A percentile compares a stretch with the other conserved stretches of the same genome.
These are phyloP conservation scores for Syzygium aqueum DNA, from an alignment of 345 rosid species.

Conservation along the genomic window DNA sequence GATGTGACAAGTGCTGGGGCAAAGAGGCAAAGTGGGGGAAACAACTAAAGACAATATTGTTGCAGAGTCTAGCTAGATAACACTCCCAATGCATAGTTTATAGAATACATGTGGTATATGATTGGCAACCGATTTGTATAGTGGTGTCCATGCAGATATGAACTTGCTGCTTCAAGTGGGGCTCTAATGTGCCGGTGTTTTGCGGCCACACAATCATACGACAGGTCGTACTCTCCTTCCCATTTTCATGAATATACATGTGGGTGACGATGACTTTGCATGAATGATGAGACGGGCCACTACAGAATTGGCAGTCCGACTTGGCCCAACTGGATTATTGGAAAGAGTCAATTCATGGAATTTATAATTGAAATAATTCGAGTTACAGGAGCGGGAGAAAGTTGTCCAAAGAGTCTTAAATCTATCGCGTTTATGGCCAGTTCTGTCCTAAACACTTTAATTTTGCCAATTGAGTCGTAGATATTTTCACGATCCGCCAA, in stretches of 20 bases:
- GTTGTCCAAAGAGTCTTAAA: too few relatives aligned
- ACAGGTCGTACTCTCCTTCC: background rate
- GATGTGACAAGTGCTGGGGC: background rate
- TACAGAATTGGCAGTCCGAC: background rate
- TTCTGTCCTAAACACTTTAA: too few relatives aligned
- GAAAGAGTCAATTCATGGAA: background rate
- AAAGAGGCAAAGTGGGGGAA: background rate
- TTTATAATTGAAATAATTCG: too few relatives aligned
- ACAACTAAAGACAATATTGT: background rate
- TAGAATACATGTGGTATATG: background rate
- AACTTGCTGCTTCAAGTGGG: background rate
- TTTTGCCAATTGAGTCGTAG: too few relatives aligned
- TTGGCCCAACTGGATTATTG: background rate
- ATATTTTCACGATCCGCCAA: too few relatives aligned
- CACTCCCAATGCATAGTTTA: background rate
- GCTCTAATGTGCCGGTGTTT: background rate
- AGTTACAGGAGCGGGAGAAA: background rate
- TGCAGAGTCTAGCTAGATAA: background rate
- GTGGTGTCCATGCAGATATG: constrained; percentile 9
- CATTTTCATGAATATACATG: background rate
- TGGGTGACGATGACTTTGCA: background rate
- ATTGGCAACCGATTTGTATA: background rate
- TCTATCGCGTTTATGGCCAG: too few relatives aligned
- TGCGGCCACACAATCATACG: background rate
- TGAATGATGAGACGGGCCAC: background rate